phyloP scores from a whole-genome alignment of 768 basidiomycete species.

The Hydnomerulius pinastri region DNA sequence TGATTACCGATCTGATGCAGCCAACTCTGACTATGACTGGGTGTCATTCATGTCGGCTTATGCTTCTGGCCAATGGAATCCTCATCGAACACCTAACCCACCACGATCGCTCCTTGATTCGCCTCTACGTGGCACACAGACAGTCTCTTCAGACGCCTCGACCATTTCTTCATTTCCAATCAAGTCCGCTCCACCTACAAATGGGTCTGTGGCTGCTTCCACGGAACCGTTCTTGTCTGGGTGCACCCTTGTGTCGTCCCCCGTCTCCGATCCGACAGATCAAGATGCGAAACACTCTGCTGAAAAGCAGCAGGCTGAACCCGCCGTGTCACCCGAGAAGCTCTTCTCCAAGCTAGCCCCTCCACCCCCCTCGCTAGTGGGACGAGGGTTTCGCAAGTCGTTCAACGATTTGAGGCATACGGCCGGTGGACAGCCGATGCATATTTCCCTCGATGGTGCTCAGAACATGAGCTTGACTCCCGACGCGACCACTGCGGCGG shows the following conservation, averaged over 20 bases:
- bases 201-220: constrained; percentile 4
- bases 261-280: constrained; percentile 13
- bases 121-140: constrained; percentile 16
- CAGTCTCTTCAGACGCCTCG: constrained; percentile 8
- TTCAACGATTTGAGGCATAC: constrained; percentile 45
- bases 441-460: constrained; percentile 29
- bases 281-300: constrained; percentile 21
- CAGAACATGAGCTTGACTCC: constrained; percentile 38
- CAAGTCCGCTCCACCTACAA: constrained; percentile 8
- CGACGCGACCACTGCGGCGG: constrained; percentile 68
- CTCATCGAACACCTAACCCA: constrained; percentile 64
- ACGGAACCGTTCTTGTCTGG: constrained; percentile 14
- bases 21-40: constrained; percentile 60
- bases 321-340: constrained; percentile 28
- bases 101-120: constrained; percentile 40
- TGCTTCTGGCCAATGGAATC: constrained; percentile 78
- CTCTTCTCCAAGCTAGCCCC: constrained; percentile 26
- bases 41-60: constrained; percentile 76
- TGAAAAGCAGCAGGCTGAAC: too few relatives aligned
- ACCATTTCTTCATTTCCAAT: background rate
- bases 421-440: constrained; percentile 23
- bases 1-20: constrained; percentile 18
- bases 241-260: constrained; percentile 8
- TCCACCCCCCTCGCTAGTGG: constrained; percentile 28
- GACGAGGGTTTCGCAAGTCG: constrained; percentile 47